Evolutionary conservation across 805 yeast species (phyloP).

Genomic region (Starmerella ratchasimensis): DNA sequence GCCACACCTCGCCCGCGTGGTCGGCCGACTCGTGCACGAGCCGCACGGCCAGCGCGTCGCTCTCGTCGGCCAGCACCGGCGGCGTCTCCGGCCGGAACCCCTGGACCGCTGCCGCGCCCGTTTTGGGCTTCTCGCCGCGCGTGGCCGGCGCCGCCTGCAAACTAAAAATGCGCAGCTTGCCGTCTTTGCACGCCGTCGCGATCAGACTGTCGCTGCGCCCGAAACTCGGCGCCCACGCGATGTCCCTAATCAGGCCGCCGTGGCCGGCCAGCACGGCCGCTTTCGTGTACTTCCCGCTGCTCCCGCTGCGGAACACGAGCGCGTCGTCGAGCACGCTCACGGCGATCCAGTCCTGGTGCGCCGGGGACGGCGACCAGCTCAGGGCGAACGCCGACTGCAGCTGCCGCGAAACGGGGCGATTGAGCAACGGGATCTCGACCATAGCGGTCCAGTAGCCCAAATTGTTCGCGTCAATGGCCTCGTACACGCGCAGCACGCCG

Average conservation of each 20-base stretch:
- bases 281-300: constrained; percentile 30
- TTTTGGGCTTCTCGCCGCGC: background rate
- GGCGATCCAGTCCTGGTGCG: constrained; percentile 64
- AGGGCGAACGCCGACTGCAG: constrained; percentile 74
- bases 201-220: constrained; percentile 76
- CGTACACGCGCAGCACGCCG: constrained; percentile 73
- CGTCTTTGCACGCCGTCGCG: constrained; percentile 95
- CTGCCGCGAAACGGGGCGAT: constrained; percentile 61
- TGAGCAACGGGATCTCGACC: constrained; percentile 47
- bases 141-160: constrained; percentile 24
- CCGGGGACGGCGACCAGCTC: constrained; percentile 83
- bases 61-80: background rate
- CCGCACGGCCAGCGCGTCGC: constrained; percentile 32
- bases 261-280: constrained; percentile 69
- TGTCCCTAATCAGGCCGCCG: constrained; percentile 70
- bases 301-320: constrained; percentile 45
- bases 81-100: constrained; percentile 5
- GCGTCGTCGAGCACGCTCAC: constrained; percentile 84
- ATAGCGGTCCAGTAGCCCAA: constrained; percentile 67
- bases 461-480: constrained; percentile 81
- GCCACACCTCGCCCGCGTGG: constrained; percentile 86
- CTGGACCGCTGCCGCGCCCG: background rate
- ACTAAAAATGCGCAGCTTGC: constrained; percentile 74
- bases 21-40: constrained; percentile 55
- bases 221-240: constrained; percentile 94